Evolutionary conservation across 176 grass and related monocot species (phyloP).

Genomic region (Saccharum officinarum): DNA sequence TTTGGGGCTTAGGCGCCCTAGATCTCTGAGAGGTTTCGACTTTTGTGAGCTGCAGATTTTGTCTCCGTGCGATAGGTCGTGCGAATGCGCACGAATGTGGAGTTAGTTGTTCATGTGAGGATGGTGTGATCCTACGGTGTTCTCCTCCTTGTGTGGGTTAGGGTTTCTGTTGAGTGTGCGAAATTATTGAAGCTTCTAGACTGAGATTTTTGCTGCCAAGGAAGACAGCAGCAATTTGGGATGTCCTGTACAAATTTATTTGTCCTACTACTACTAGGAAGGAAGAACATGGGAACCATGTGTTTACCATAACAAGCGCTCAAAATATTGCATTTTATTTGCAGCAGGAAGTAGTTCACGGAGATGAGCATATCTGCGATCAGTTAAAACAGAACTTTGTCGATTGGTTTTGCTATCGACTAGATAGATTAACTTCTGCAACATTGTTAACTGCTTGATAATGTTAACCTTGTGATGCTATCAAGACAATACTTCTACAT

Average conservation of each 20-base stretch:
- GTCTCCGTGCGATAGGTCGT: not conserved
- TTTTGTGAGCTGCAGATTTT: not conserved
- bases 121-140: too few species aligned
- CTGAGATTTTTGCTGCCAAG: not conserved
- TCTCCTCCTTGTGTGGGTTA: not conserved
- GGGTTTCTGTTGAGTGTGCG: not conserved
- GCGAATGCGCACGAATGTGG: not conserved
- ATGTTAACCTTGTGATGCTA: not conserved
- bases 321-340: too few species aligned
- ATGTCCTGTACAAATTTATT: too few species aligned
- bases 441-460: not conserved
- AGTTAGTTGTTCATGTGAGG: not conserved
- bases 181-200: not conserved
- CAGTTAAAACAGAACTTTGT: not conserved
- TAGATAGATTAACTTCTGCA: not conserved
- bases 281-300: too few species aligned
- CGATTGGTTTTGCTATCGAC: constrained; percentile 4
- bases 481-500: not conserved
- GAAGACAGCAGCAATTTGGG: too few species aligned
- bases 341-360: too few species aligned
- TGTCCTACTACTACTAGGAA: too few species aligned
- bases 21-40: constrained; percentile 26
- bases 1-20: not conserved
- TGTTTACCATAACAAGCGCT: too few species aligned
- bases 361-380: not conserved